Conservation (phyloP, 768 basidiomycete species). For the Dioszegia hungarica region DNA sequence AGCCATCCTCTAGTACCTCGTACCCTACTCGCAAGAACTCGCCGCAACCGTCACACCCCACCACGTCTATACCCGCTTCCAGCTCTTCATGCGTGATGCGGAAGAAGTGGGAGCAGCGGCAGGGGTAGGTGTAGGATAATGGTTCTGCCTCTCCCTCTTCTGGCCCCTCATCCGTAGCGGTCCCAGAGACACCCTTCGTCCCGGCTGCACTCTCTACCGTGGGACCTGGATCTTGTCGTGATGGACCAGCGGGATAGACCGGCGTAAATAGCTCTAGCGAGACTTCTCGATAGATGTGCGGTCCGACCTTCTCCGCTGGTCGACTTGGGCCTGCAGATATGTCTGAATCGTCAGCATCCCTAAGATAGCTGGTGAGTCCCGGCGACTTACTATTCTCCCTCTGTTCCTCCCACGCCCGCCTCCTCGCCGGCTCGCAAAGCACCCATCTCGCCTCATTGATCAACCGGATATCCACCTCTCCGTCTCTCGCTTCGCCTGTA, state of each 20-base stretch:
- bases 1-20: slow-evolving; percentile 41
- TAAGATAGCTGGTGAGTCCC: no score
- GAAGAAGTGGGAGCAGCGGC: slow-evolving; percentile 47
- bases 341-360: background rate
- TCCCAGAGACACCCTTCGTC: no score
- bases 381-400: background rate
- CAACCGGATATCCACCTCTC: slow-evolving; percentile 17
- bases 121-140: slow-evolving; percentile 47
- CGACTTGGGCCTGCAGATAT: background rate
- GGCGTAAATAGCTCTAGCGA: slow-evolving; percentile 9
- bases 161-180: background rate
- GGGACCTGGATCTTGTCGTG: background rate
- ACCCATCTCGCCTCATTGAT: slow-evolving; percentile 38
- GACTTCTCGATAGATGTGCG: slow-evolving; percentile 11
- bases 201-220: no score
- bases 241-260: background rate
- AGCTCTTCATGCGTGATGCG: slow-evolving; percentile 44
- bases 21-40: slow-evolving; percentile 51
- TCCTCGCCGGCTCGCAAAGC: slow-evolving; percentile 16
- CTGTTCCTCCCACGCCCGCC: slow-evolving; percentile 19
- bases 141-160: slow-evolving; percentile 27
- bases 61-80: slow-evolving; percentile 48
- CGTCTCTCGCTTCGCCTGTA: background rate
- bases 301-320: background rate
- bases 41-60: slow-evolving; percentile 51